Evolutionary conservation across 2,329 filamentous ascomycete species (phyloP), one percentile per base, ranked within the genome.

Genomic region (Colletotrichum plurivorum): DNA sequence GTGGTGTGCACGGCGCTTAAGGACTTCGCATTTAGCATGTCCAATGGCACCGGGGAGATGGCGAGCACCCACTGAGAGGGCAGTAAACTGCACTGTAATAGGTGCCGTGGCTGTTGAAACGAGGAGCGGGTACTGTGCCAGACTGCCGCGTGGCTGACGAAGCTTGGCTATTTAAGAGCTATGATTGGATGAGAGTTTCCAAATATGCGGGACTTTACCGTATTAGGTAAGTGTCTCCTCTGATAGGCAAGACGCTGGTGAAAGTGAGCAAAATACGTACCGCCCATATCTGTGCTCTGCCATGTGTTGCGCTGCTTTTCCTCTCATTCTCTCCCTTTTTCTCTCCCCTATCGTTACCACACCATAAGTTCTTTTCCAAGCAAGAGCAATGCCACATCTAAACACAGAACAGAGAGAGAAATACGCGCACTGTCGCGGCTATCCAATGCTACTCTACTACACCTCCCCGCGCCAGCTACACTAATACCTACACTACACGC

Each of bases 1-100:
- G 8, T 36, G 22, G 27, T 36, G 22, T 16, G 13, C n/a, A 36
- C 56, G 59, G 65, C 60, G 65, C 60, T 64, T 68, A 36, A 36
- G 31, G 31, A 31, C 22, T 4, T 63, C 36, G 16, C 36, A 43
- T 18, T 57, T 57, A 53, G 60, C 60, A 68, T 4, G 53, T 15
- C 41, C 63, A 62, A 61, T 62, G 49, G 39, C 63, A 45, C 54
- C 52, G 18, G 5, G 18, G 31, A 27, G 18, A 20, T 22, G 54
- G 54, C 54, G 54, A 56, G 39, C 13, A 41, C 13, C 5, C 54
- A 25, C 54, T 56, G 54, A 8, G 46, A 45, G 31, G 16, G 36
- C 31, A 36, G 31, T 36, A 10, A 36, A 31, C 27, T 31, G 27
- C 27, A 8, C 7, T 16, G 9, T 22, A 25, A 36, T 45, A 12